Evolutionary conservation across 148 eudicot genomes (phyloP).

Genomic region (Suaeda aralocaspica): DNA sequence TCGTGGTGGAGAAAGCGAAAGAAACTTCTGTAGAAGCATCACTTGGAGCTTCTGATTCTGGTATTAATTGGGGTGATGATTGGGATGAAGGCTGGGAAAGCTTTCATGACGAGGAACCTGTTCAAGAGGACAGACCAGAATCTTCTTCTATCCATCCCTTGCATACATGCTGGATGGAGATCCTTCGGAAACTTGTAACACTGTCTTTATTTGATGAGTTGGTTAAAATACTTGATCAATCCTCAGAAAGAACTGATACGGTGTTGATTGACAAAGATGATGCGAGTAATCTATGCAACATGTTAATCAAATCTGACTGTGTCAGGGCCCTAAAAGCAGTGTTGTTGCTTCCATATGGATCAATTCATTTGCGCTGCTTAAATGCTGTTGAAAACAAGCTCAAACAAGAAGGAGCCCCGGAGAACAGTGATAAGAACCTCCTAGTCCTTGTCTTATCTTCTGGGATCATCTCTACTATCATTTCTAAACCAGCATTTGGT

Average conservation of each 20-base stretch:
- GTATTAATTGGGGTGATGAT: constrained; percentile 64
- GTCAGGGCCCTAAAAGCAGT: constrained; percentile 62
- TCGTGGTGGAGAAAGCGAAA: constrained; percentile 35
- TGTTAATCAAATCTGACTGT: constrained; percentile 40
- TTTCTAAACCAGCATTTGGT: constrained; percentile 56
- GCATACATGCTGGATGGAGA: constrained; percentile 79
- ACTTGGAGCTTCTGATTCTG: constrained; percentile 39
- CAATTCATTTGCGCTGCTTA: constrained; percentile 55
- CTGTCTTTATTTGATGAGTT: constrained; percentile 38
- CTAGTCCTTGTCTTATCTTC: constrained; percentile 61
- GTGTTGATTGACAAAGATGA: constrained; percentile 58
- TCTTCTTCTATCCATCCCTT: constrained; percentile 55
- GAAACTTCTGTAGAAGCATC: constrained; percentile 34
- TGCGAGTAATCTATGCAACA: constrained; percentile 38
- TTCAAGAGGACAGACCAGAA: constrained; percentile 40
- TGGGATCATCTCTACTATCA: constrained; percentile 48
- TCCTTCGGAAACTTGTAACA: constrained; percentile 44
- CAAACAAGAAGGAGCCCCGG: constrained; percentile 52
- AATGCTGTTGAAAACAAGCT: constrained; percentile 69
- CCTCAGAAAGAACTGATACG: constrained; percentile 33
- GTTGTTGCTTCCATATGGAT: constrained; percentile 59
- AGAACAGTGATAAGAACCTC: constrained; percentile 43
- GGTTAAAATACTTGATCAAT: constrained; percentile 53
- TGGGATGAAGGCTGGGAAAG: constrained; percentile 98
- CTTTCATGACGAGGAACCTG: constrained; percentile 61